Base-by-base conservation (phyloP, 139 green algal genomes). In the Zygnema cylindricum region DNA sequence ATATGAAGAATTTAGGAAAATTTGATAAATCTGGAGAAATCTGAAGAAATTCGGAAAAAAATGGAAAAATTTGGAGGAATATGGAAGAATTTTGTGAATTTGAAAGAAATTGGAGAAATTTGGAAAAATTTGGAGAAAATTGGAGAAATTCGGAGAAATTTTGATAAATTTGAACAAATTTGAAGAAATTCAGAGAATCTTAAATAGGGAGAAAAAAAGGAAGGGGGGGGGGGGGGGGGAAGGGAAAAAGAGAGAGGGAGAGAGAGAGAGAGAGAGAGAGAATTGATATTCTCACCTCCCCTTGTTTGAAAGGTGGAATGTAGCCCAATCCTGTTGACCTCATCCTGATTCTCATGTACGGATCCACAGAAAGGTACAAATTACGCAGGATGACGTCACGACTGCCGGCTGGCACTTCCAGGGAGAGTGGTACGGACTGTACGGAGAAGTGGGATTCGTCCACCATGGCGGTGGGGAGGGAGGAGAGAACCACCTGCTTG, bases 331-430 rank as follows among this genome's bases (percentile, higher is more conserved):
- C 33, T 2, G 2, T 7, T n/a, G n/a, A n/a, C 77, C 79, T 86
- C 77, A 86, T 86, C 11, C 32, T 2, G 11, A 36, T 42, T 7
- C 81, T 1, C 81, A 86, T 86, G 81, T 86, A 86, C 2, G 81
- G 81, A 7, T 86, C 81, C 33, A 86, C 33, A 7, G 41, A 79
- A 33, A 86, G 38, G 43, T 36, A 86, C 1, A 86, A 21, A 32
- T 40, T 81, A 11, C 75, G 71, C 7, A 86, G 32, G 32, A 86
- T 41, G 7, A 86, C 43, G 79, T 86, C 81, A 7, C 39, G 2
- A 3, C 41, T 71, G 55, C 77, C 77, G n/a, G n/a, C n/a, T n/a
- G n/a, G n/a, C n/a, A n/a, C n/a, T n/a, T n/a, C n/a, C n/a, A n/a
- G n/a, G n/a, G n/a, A n/a, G n/a, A n/a, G n/a, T n/a, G n/a, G n/a